phyloP scores from a whole-genome alignment of 441 rosid species.

The Adansonia gregorii region DNA sequence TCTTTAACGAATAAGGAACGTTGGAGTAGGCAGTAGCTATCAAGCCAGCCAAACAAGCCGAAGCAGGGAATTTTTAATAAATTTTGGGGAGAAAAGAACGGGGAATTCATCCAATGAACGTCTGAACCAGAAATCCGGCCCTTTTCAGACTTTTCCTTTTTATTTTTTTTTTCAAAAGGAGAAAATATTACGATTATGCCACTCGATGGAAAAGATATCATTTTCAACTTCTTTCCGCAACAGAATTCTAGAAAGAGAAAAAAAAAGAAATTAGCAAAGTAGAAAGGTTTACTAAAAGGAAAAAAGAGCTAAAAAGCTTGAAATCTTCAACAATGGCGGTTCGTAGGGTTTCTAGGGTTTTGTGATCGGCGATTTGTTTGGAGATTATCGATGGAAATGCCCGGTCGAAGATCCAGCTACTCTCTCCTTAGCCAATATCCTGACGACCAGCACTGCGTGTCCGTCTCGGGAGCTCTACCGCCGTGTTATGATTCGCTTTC shows the following conservation, averaged over 20 bases:
- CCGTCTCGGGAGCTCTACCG: conserved; percentile 47
- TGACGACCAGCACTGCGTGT: conserved; percentile 58
- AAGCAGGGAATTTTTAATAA: background rate
- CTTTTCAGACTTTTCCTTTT: background rate
- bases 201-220: conserved; percentile 34
- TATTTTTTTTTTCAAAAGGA: background rate
- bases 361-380: conserved; percentile 27
- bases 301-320: conserved; percentile 30
- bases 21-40: background rate
- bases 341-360: conserved; percentile 53
- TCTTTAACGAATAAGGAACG: background rate
- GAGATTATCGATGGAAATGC: conserved; percentile 78
- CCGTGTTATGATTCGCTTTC: conserved; percentile 64
- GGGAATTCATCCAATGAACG: conserved; percentile 7
- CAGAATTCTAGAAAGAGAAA: conserved; percentile 37
- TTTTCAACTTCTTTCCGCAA: conserved; percentile 36
- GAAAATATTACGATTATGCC: conserved; percentile 43
- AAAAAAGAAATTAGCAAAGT: background rate
- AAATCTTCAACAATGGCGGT: conserved; percentile 54
- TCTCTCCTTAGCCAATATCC: conserved; percentile 77
- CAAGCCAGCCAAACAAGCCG: background rate
- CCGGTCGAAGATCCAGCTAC: conserved; percentile 85
- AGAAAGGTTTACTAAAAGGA: background rate
- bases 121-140: conserved; percentile 16
- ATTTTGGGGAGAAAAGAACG: background rate